These are phyloP conservation scores for Lactifluus piperatus DNA, from an alignment of 768 basidiomycete species.

Conservation along the genomic window DNA sequence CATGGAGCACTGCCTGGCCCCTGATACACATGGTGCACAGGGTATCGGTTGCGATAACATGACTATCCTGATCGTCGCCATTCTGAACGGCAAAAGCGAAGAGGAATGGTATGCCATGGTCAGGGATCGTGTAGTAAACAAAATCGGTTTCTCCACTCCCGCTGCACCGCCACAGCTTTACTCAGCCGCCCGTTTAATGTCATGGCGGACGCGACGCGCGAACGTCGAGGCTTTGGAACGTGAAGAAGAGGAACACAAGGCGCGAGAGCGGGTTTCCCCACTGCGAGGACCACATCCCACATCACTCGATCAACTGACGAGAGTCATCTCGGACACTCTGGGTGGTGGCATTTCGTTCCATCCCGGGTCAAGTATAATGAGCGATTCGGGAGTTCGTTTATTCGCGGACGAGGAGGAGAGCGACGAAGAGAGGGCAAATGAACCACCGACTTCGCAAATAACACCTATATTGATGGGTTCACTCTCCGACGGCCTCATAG, in stretches of 20 bases:
- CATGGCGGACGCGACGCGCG: constrained; percentile 47
- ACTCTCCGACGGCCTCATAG: constrained; percentile 44
- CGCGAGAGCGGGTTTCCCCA: constrained; percentile 1
- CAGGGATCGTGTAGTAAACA: constrained; percentile 64
- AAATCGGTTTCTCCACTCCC: constrained; percentile 75
- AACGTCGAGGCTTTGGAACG: constrained; percentile 42
- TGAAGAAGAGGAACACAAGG: constrained; percentile 28
- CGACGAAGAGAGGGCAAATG: constrained; percentile 49
- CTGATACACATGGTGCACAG: constrained; percentile 80
- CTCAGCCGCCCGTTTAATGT: constrained; percentile 48
- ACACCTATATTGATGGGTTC: constrained; percentile 18
- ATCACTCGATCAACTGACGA: constrained; percentile 13
- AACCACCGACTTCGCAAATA: constrained; percentile 10
- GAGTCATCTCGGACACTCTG: constrained; percentile 11
- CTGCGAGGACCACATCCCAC: not conserved
- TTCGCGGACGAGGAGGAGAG: constrained; percentile 48
- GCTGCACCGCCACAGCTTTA: constrained; percentile 68
- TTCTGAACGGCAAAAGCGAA: constrained; percentile 80
- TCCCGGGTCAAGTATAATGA: constrained; percentile 44
- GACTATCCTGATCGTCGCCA: constrained; percentile 87
- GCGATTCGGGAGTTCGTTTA: constrained; percentile 45
- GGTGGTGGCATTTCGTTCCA: constrained; percentile 51
- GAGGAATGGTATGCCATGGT: constrained; percentile 93
- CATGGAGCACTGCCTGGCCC: constrained; percentile 90
- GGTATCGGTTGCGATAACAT: constrained; percentile 99